These are phyloP conservation scores for Scenedesmus sp. DNA, from an alignment of 163 green algal species.

Conservation along the genomic window DNA sequence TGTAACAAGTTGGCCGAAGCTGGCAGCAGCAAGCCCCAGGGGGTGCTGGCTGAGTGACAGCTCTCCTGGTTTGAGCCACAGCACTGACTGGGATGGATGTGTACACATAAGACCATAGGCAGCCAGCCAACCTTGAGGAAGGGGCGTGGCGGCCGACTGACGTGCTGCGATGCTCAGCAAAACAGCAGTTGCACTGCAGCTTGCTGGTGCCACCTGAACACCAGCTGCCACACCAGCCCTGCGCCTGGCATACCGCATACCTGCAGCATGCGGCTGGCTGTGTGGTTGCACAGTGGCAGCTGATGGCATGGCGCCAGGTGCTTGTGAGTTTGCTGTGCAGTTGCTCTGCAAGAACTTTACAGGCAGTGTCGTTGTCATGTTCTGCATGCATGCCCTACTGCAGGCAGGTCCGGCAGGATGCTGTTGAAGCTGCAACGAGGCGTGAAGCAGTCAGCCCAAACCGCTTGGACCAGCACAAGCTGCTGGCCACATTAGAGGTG, in stretches of 20 bases:
- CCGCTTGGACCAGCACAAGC: neutral
- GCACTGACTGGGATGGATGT: too few relatives aligned
- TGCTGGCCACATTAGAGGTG: slow-evolving; percentile 28
- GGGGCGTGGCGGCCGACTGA: too few relatives aligned
- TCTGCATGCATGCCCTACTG: neutral
- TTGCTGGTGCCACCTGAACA: neutral
- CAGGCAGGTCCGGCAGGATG: neutral
- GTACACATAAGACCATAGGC: too few relatives aligned
- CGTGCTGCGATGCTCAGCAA: too few relatives aligned
- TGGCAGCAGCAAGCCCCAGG: neutral
- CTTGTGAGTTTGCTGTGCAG: neutral
- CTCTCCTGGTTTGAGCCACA: too few relatives aligned
- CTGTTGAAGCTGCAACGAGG: neutral
- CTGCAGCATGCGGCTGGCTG: too few relatives aligned
- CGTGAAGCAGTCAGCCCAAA: neutral
- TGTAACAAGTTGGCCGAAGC: too few relatives aligned
- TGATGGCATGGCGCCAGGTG: neutral
- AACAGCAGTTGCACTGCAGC: neutral
- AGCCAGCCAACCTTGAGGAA: neutral
- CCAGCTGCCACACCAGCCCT: too few relatives aligned
- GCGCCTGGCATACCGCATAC: too few relatives aligned
- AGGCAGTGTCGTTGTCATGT: neutral
- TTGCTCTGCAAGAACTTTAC: too few relatives aligned
- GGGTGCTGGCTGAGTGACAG: neutral
- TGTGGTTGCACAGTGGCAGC: too few relatives aligned